Evolutionary conservation across 129 eudicot genomes (phyloP), one percentile per base, ranked within the genome.

Genomic region (Flaveria ramosissima): DNA sequence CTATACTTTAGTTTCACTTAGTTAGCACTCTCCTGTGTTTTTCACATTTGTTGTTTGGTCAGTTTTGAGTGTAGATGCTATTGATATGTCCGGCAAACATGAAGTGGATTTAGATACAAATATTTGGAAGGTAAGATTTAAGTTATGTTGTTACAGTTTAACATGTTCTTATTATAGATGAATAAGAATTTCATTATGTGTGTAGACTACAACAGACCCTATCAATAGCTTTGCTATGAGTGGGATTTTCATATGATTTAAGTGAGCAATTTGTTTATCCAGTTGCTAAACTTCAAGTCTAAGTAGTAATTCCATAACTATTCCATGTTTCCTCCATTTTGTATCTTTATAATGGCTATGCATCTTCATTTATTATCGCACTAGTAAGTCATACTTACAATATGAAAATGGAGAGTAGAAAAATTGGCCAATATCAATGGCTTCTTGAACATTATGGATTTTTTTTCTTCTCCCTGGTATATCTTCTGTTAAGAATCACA

Each of bases 21-120:
- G 46, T 64, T 48, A 64, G 14, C 15, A 9, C 30, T 46, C 12
- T 21, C 9, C 45, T 64, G n/a, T 75, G 30, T 56, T 30, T 46
- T 62, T 17, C 15, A 57, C 68, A 43, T 61, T 39, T 78, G 70
- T 77, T 14, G 43, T 60, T 78, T 83, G 74, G 32, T 72, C 96
- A 93, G 98, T 91, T 80, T 46, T 94, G 64, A 94, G 97, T 64
- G 97, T 94, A 71, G 98, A 94, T 88, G 98, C 98, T 41, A 94
- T 94, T 51, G 98, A 94, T 83, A 87, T 94, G 97, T 94, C 98
- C 16, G 97, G 98, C 27, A 94, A 94, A 86, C 97, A 94, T 80
- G 98, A 94, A 87, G 98, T 94, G 80, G 98, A 94, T 84, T 94
- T 94, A 70, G 97, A 94, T 83, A 94, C 98, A 84, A 94, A 87